Evolutionary conservation across 2,329 filamentous ascomycete genomes (phyloP).

Genomic region (Sphaerostilbella broomeana): DNA sequence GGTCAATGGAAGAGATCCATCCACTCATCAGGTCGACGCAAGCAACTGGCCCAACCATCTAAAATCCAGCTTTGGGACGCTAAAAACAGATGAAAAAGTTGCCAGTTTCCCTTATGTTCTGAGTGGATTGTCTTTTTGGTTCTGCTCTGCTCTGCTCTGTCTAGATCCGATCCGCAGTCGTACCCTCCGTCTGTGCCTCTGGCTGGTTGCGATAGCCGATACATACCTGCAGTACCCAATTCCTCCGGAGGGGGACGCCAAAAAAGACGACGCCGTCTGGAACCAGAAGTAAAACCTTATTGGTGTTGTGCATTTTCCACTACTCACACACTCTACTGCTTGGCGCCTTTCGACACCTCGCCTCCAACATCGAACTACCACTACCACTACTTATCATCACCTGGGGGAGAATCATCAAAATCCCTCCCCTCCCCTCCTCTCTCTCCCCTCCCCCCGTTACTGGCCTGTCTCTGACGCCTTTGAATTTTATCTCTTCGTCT

Average conservation of each 20-base stretch:
- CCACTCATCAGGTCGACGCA: neutral
- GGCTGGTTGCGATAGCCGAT: constrained; percentile 3
- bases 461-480: neutral
- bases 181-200: constrained; percentile 1
- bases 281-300: constrained; percentile 13
- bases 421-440: neutral
- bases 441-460: neutral
- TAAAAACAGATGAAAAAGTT: constrained; percentile 7
- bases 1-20: constrained; percentile 7
- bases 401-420: constrained; percentile 1
- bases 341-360: too few relatives aligned
- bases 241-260: constrained; percentile 4
- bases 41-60: constrained; percentile 10
- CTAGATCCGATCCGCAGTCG: neutral
- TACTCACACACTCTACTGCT: neutral
- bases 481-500: too few relatives aligned
- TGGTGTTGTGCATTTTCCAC: constrained; percentile 8
- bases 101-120: neutral
- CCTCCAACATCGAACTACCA: too few relatives aligned
- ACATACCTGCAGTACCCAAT: neutral
- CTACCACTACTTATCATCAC: too few relatives aligned
- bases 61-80: constrained; percentile 13
- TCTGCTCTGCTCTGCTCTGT: too few relatives aligned
- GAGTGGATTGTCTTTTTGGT: too few relatives aligned
- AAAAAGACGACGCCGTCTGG: constrained; percentile 10